A percentile compares a stretch with the other conserved stretches of the same genome.
Conservation (phyloP, 2,329 filamentous ascomycete species). For the Microdochium trichocladiopsis region DNA sequence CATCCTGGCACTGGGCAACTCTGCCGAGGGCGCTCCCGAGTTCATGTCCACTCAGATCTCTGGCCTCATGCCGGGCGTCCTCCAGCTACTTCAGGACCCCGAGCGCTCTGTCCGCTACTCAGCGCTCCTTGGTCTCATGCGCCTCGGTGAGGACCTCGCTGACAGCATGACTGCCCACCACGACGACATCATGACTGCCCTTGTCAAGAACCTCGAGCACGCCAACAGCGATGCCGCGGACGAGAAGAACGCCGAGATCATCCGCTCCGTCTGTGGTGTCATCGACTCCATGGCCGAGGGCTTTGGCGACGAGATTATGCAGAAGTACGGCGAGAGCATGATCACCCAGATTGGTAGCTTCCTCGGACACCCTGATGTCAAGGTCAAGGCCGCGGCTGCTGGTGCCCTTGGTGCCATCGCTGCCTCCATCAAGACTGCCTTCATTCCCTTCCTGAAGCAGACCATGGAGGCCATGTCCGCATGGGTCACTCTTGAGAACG, state of each 20-base stretch:
- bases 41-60: constrained; percentile 92
- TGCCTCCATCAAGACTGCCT: constrained; percentile 72
- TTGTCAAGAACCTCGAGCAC: constrained; percentile 83
- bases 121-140: constrained; percentile 78
- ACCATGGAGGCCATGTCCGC: constrained; percentile 85
- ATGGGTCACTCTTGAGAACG: constrained; percentile 81
- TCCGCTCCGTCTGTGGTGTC: constrained; percentile 83
- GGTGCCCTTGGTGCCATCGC: constrained; percentile 89
- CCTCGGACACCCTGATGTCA: constrained; percentile 76
- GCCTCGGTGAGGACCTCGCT: constrained; percentile 86
- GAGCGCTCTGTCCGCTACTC: constrained; percentile 80
- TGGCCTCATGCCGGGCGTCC: constrained; percentile 76
- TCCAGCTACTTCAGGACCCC: constrained; percentile 77
- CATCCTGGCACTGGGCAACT: constrained; percentile 87
- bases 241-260: constrained; percentile 75
- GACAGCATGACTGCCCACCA: constrained; percentile 87
- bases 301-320: constrained; percentile 73
- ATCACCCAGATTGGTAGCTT: constrained; percentile 80
- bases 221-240: constrained; percentile 62
- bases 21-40: constrained; percentile 92
- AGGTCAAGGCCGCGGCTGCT: constrained; percentile 83
- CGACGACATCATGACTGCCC: constrained; percentile 71
- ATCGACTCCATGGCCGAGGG: constrained; percentile 88
- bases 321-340: constrained; percentile 73
- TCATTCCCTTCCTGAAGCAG: constrained; percentile 84